Conservation (phyloP, 805 yeast species). For the Vanderwaltozyma tropicalis region DNA sequence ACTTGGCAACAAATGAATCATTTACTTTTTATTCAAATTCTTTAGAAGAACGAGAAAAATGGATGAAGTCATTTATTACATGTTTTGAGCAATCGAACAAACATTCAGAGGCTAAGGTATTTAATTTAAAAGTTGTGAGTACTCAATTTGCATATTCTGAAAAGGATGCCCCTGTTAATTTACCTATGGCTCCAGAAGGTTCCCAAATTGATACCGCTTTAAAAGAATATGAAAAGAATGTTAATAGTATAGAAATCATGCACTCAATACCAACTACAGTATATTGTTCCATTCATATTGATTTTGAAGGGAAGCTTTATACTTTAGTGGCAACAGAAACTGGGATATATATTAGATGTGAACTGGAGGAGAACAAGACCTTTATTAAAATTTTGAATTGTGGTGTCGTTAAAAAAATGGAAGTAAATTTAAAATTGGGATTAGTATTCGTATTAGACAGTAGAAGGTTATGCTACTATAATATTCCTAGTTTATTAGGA, state of each 20-base stretch:
- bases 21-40: conserved; percentile 41
- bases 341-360: conserved; percentile 47
- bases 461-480: conserved; percentile 49
- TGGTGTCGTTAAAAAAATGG: conserved; percentile 45
- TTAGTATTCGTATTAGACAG: conserved; percentile 50
- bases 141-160: conserved; percentile 61
- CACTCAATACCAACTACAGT: conserved; percentile 30
- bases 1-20: conserved; percentile 46
- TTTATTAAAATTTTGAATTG: conserved; percentile 26
- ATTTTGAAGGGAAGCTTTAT: conserved; percentile 36
- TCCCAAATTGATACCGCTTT: conserved; percentile 41
- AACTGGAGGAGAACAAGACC: conserved; percentile 2
- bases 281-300: conserved; percentile 37
- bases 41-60: conserved; percentile 41
- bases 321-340: conserved; percentile 48
- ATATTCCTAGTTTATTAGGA: conserved; percentile 49
- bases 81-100: conserved; percentile 35
- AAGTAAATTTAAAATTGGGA: conserved; percentile 37
- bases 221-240: conserved; percentile 21
- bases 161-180: conserved; percentile 36
- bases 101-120: conserved; percentile 38
- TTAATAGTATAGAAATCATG: not conserved
- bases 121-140: conserved; percentile 41
- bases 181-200: conserved; percentile 43
- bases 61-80: conserved; percentile 44